Evolutionary conservation across 2,329 filamentous ascomycete species (phyloP), one percentile per base, ranked within the genome.

Genomic region (Coniella vitis): DNA sequence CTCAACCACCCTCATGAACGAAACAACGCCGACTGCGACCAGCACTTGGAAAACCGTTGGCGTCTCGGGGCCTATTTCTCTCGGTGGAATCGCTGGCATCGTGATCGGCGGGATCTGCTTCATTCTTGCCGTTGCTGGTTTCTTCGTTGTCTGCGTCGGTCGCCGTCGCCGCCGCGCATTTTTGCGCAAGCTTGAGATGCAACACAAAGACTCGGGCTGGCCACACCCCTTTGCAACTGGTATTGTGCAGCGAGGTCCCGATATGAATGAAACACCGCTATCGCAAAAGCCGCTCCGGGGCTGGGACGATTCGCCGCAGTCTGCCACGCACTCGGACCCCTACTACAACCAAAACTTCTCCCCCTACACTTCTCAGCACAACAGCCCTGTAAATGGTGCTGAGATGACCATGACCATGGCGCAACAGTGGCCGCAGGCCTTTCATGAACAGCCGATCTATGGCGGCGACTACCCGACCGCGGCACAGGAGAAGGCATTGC

Each of bases 311-410:
- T 79, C 72, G 21, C 79, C 71, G 0, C 55, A 72, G 49, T 76
- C 71, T 39, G 67, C 65, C 69, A 72, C 39, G 47, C 35, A 52
- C 38, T 41, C 49, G 53, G 51, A 53, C 8, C 40, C 47, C 16
- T 40, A 29, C 29, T 53, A 47, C 54, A 55, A 67, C 54, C 70
- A 68, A 7, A 79, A 81, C 62, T 73, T 80, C 54, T 81, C 77
- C 3, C 79, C 80, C 0, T 83, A 83, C 58, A 71, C 69, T 17
- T 80, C 77, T 36, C 75, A 79, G 51, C 82, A 73, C 63, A 78
- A 69, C 61, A 81, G 77, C 57, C 79, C 79, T 1, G 68, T 78
- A 51, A 76, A 69, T 46, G 72, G 65, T 0, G 63, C 62, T 1
- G 71, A 73, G 32, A 59, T 56, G 2, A 57, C 60, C 0, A 54